A percentile compares a stretch with the other conserved stretches of the same genome.
Evolutionary conservation across 2,329 filamentous ascomycete species (phyloP).

Genomic region (Cadophora luteo-olivacea): DNA sequence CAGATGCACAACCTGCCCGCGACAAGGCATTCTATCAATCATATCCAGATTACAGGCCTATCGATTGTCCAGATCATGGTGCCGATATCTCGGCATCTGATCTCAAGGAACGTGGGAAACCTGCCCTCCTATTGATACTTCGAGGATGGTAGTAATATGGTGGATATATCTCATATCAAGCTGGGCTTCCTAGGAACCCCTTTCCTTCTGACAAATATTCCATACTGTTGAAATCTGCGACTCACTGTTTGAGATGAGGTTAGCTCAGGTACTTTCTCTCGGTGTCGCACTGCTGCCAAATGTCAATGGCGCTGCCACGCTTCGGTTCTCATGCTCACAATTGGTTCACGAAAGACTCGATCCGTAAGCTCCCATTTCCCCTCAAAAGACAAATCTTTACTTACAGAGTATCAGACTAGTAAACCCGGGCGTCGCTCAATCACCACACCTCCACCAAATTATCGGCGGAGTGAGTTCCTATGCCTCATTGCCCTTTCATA

Average conservation of each 20-base stretch:
- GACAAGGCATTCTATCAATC: neutral
- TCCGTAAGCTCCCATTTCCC: neutral
- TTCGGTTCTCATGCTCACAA: neutral
- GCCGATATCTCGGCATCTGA: neutral
- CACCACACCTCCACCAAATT: neutral
- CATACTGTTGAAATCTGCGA: neutral
- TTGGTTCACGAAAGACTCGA: neutral
- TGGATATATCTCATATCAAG: neutral
- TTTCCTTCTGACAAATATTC: neutral
- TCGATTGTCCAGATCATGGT: neutral
- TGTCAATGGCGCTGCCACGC: neutral
- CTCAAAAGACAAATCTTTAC: neutral
- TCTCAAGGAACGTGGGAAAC: neutral
- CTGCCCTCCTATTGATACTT: too few relatives aligned
- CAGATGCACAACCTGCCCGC: neutral
- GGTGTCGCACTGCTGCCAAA: neutral
- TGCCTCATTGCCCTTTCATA: neutral
- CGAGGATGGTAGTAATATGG: neutral
- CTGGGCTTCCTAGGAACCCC: neutral
- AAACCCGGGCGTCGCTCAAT: neutral
- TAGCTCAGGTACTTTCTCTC: neutral
- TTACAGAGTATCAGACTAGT: neutral
- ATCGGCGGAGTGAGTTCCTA: neutral
- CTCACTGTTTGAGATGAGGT: neutral
- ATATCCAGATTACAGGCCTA: neutral